Evolutionary conservation across 2,329 filamentous ascomycete genomes (phyloP).

Genomic region (Ceratocystis cubensis): DNA sequence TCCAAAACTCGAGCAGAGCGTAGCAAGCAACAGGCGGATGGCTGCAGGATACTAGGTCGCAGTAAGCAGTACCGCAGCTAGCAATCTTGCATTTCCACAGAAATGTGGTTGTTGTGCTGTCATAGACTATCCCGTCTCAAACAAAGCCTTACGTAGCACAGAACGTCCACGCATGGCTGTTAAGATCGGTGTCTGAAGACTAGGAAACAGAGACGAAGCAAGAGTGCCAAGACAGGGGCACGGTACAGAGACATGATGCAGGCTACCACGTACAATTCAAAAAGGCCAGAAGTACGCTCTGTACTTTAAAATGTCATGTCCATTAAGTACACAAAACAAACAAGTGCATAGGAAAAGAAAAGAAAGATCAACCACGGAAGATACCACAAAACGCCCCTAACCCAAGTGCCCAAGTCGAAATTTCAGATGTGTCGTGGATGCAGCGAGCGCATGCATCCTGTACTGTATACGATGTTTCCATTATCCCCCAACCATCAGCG

Average conservation of each 20-base stretch:
- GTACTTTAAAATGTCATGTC: not conserved
- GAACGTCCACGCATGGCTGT: no score
- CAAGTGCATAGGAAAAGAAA: not conserved
- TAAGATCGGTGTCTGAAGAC: no score
- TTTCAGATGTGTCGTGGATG: not conserved
- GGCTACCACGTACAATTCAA: not conserved
- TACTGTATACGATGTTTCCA: not conserved
- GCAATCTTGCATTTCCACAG: no score
- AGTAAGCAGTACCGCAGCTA: no score
- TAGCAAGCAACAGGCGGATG: no score
- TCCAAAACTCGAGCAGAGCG: no score
- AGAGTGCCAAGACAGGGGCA: not conserved
- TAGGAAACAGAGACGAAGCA: not conserved
- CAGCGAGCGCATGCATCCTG: not conserved
- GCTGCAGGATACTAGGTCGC: no score
- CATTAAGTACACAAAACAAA: not conserved
- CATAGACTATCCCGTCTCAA: no score
- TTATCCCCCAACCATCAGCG: no score
- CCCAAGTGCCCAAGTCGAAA: conserved; percentile 4
- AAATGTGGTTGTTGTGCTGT: no score
- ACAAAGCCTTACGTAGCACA: no score
- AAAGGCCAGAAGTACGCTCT: not conserved
- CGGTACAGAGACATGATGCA: not conserved
- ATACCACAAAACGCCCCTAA: conserved; percentile 1
- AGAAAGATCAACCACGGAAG: not conserved